Evolutionary conservation across 805 yeast genomes (phyloP).

Genomic region (Komagataella ulmi): DNA sequence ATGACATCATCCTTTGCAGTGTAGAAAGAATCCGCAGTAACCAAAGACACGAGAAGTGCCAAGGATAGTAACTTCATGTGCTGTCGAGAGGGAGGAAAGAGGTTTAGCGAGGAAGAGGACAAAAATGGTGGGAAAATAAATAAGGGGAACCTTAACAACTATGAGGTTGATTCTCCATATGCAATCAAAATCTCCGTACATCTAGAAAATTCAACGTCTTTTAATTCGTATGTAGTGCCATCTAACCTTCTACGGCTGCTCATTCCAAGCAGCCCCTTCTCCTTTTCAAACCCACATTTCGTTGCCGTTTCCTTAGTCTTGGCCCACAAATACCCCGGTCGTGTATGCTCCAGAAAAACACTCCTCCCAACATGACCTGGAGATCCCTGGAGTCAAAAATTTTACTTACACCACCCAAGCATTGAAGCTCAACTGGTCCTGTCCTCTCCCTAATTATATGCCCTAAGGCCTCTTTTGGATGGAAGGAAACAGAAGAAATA

Average conservation of each 20-base stretch:
- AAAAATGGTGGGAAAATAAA: neutral
- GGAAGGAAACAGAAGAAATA: neutral
- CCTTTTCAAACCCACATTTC: no score
- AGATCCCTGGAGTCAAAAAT: neutral
- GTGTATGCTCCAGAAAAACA: neutral
- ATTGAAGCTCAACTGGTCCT: neutral
- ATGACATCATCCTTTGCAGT: slow-evolving; percentile 28
- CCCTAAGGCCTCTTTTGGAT: neutral
- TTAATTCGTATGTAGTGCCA: no score
- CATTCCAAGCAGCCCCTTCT: no score
- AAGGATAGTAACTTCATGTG: neutral
- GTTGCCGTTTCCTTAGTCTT: neutral
- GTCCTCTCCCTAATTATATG: neutral
- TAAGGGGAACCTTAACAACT: neutral
- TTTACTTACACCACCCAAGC: neutral
- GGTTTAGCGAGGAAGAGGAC: neutral
- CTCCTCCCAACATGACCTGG: neutral
- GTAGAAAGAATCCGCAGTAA: slow-evolving; percentile 20
- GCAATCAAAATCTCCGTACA: neutral
- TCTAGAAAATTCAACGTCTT: neutral
- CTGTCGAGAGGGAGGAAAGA: neutral
- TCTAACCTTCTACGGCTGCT: no score
- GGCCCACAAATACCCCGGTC: neutral
- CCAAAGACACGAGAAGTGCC: neutral
- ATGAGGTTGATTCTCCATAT: no score